Conservation (phyloP, 768 basidiomycete species). For the Rhodotorula toruloides region DNA sequence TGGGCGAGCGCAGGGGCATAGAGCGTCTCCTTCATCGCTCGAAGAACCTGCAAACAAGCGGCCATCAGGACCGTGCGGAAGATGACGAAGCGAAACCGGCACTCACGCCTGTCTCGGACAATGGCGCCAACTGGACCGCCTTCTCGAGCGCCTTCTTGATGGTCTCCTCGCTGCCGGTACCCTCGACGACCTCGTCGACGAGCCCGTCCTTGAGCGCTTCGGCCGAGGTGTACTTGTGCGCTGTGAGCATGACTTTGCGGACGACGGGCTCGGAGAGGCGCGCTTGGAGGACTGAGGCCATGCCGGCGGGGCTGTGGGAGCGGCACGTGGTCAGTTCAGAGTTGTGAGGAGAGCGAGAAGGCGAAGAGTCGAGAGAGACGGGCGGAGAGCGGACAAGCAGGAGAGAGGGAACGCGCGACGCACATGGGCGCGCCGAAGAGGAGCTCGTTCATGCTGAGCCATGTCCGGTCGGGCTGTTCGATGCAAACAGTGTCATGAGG, state of each 20-base stretch:
- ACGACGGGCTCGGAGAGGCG: conserved; percentile 57
- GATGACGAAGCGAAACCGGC: background rate
- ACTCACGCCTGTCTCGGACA: conserved; percentile 24
- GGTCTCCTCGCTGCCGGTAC: conserved; percentile 6
- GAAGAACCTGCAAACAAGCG: conserved; percentile 13
- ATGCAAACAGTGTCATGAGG: background rate
- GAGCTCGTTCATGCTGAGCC: conserved; percentile 92
- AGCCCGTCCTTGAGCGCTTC: conserved; percentile 56
- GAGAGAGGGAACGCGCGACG: background rate
- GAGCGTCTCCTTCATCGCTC: conserved; percentile 23
- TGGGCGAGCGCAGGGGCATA: conserved; percentile 6
- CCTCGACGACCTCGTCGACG: conserved; percentile 24
- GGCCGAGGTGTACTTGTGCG: conserved; percentile 66
- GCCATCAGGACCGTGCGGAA: background rate
- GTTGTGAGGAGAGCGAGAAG: conserved; percentile 41
- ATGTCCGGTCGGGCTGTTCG: conserved; percentile 60
- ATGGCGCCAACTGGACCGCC: background rate
- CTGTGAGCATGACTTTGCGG: conserved; percentile 72
- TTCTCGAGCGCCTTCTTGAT: conserved; percentile 21
- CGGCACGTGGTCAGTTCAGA: conserved; percentile 55
- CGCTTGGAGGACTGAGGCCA: conserved; percentile 60
- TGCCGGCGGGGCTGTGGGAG: conserved; percentile 69
- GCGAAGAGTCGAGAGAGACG: conserved; percentile 47
- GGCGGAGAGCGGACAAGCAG: background rate
- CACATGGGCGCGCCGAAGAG: background rate